These are phyloP conservation scores for Flaveria floridana DNA, from an alignment of 140 eudicot genomes.

Conservation along the genomic window DNA sequence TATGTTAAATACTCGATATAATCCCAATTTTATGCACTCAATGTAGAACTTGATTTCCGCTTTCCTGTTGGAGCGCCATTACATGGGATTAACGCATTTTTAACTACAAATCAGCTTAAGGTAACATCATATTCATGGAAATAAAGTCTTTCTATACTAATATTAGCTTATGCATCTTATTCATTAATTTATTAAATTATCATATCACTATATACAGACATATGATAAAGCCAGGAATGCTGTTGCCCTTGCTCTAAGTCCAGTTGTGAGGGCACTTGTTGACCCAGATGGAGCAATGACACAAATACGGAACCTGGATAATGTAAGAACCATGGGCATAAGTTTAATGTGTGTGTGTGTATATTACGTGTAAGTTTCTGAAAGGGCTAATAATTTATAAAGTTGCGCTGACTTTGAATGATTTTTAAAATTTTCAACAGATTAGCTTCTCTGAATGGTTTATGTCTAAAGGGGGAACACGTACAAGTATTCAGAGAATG, in stretches of 20 bases:
- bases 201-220: slow-evolving; percentile 52
- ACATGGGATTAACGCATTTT: slow-evolving; percentile 85
- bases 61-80: slow-evolving; percentile 95
- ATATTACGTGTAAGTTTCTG: not conserved
- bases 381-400: not conserved
- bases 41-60: slow-evolving; percentile 94
- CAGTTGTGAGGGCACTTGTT: slow-evolving; percentile 92
- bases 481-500: slow-evolving; percentile 88
- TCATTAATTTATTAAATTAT: not conserved
- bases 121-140: slow-evolving; percentile 39
- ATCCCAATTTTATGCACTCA: not conserved
- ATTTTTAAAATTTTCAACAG: slow-evolving; percentile 38
- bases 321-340: slow-evolving; percentile 40
- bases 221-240: slow-evolving; percentile 99
- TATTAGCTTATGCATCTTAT: not conserved
- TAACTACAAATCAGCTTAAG: slow-evolving; percentile 93
- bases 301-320: slow-evolving; percentile 74
- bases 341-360: not conserved
- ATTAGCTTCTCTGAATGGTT: slow-evolving; percentile 93
- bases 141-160: not conserved
- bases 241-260: slow-evolving; percentile 94
- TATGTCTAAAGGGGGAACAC: slow-evolving; percentile 94
- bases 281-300: slow-evolving; percentile 96
- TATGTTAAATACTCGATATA: slow-evolving; percentile 19
- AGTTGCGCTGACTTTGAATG: slow-evolving; percentile 15